Base-by-base conservation (phyloP, 805 yeast species). In the Ogataea trehalophila region DNA sequence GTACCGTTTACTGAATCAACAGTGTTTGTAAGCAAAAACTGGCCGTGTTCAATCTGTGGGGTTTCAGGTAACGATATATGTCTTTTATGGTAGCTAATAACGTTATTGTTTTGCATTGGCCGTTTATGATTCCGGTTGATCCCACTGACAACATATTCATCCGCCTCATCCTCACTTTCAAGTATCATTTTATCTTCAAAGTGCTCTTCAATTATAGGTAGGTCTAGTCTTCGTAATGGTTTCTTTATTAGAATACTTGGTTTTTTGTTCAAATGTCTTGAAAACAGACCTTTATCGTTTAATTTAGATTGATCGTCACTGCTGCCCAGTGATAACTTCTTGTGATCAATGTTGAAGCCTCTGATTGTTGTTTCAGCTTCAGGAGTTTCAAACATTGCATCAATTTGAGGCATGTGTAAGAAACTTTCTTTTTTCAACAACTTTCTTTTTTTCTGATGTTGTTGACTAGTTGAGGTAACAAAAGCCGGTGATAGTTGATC, bases 341-440 rank as follows among this genome's bases (percentile, higher is more conserved):
- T 49, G 37, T 16, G 15, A 17, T 42, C 49, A 7, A 51, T 47
- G 31, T 52, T 37, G 53, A 54, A 54, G 4, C 51, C 49, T 46
- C 49, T 49, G 18, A 54, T 50, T 6, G 56, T 53, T 6, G 47
- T 43, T 8, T 33, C 41, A 8, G 46, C 16, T 6, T 45, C 39
- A 9, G 54, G 52, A 5, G 47, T 41, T 34, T 45, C 43, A 33
- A 38, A 54, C 11, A 48, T 33, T 16, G 52, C 39, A 18, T 49
- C 44, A 15, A 26, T 22, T 16, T 31, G 33, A 2, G 55, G 52
- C n/a, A 53, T 37, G 31, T 58, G 57, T 23, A 62, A 37, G 34
- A 63, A 63, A 40, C 67, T 62, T 49, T 63, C 68, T 45, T 59
- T 63, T 43, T 63, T 63, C 44, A 63, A 14, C 7, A 63, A 37